Evolutionary conservation across 805 yeast genomes (phyloP).

Genomic region (Wickerhamiella hasegawae): DNA sequence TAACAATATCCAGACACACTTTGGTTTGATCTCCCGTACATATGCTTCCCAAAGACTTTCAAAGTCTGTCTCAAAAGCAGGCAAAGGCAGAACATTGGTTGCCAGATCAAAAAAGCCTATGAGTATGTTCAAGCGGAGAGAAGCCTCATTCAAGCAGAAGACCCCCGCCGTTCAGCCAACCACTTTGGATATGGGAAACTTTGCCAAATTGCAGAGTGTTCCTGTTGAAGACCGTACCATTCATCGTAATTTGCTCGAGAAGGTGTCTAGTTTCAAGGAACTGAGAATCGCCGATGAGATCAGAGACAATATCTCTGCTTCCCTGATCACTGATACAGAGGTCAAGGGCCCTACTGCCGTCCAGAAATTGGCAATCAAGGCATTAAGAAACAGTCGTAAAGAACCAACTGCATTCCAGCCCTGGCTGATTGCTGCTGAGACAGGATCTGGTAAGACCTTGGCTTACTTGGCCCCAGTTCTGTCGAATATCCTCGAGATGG

Average conservation of each 20-base stretch:
- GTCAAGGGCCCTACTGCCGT: slow-evolving; percentile 52
- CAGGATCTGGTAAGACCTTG: slow-evolving; percentile 95
- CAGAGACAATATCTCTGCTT: slow-evolving; percentile 39
- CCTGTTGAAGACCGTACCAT: slow-evolving; percentile 15
- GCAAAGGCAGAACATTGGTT: neutral
- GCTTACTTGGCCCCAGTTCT: slow-evolving; percentile 70
- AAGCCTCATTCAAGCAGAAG: neutral
- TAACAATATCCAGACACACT: too few species aligned
- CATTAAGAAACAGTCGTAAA: slow-evolving; percentile 28
- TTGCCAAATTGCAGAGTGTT: slow-evolving; percentile 17
- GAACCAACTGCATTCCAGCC: slow-evolving; percentile 31
- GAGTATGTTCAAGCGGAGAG: too few species aligned
- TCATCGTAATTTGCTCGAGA: slow-evolving; percentile 27
- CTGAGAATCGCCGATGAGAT: slow-evolving; percentile 53
- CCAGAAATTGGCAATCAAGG: slow-evolving; percentile 58
- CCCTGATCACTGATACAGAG: slow-evolving; percentile 25
- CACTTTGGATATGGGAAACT: slow-evolving; percentile 21
- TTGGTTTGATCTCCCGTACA: too few species aligned
- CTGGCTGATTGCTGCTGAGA: slow-evolving; percentile 83
- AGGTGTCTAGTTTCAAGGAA: slow-evolving; percentile 48
- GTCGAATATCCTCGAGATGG: slow-evolving; percentile 40
- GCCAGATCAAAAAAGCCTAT: neutral
- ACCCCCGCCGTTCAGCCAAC: slow-evolving; percentile 7
- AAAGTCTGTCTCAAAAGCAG: neutral
- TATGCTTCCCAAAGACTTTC: neutral